Base-by-base conservation (phyloP, 2,329 filamentous ascomycete genomes). In the Emmonsiellopsis sp. region DNA sequence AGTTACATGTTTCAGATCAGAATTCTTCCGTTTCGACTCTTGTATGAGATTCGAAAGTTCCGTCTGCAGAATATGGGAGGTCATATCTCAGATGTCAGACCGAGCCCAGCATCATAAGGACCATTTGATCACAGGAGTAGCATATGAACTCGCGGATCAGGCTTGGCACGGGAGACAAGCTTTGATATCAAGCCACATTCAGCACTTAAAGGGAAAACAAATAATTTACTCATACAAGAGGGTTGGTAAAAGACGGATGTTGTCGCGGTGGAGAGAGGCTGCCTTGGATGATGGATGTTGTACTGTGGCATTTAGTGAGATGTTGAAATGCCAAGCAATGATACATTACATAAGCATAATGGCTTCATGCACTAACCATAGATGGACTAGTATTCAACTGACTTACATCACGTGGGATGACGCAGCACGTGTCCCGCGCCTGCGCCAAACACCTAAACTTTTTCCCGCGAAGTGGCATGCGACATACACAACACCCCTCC, bases 11-110 rank as follows among this genome's bases (percentile, higher is more conserved):
- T 87, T 84, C 51, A 98, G 78, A 64, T 97, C 93, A 62, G 86
- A 83, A 70, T 96, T 86, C 73, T 95, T 97, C 65, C 92, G 83
- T 73, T 95, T 97, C 68, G 91, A 93, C 76, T 98, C 93, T 71
- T 94, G 89, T 64, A 95, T 86, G 69, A 96, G 82, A 74, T 89
- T 94, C 65, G 86, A 82, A 69, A 96, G 82, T 80, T 96, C 91
- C 55, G 87, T 85, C 66, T 85, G 84, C 65, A 96, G 80, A 65
- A 95, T 84, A 80, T 94, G 89, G 64, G 89, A 86, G 70, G 90
- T 94, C 90, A 95, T 95, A 84, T 26, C 20, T 70, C 68, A 63
- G 65, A 61, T 54, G 57, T 40, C 16, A 49, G 20, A 32, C 20
- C 30, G 20, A 20, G 34, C 20, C 31, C 47, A 38, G 35, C 16